These are phyloP conservation scores for Aureobasidium lini DNA, from an alignment of 2,329 filamentous ascomycete genomes.

Conservation along the genomic window DNA sequence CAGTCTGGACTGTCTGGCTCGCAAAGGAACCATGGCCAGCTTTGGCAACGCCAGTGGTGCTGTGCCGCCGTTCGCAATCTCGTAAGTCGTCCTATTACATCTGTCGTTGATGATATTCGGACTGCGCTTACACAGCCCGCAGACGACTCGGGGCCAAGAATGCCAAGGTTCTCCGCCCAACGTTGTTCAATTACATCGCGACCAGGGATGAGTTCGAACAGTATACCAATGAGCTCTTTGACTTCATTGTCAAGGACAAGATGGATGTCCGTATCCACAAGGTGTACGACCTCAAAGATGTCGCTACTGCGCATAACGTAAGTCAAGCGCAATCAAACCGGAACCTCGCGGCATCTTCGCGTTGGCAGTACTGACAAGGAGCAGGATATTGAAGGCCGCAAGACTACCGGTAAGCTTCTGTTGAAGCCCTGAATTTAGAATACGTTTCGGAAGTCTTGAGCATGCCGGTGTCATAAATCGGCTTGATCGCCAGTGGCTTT, in stretches of 20 bases:
- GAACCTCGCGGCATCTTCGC: not conserved
- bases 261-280: conserved; percentile 69
- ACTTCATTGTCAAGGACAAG: conserved; percentile 60
- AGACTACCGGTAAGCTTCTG: conserved; percentile 77
- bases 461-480: not conserved
- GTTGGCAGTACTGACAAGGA: not conserved
- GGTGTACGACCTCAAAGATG: conserved; percentile 67
- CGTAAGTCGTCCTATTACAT: conserved; percentile 43
- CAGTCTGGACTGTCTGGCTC: conserved; percentile 63
- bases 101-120: conserved; percentile 10
- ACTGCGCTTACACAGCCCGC: not conserved
- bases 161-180: conserved; percentile 66
- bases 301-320: conserved; percentile 59
- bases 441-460: not conserved
- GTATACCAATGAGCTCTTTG: conserved; percentile 66
- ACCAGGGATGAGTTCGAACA: conserved; percentile 63
- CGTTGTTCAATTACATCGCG: conserved; percentile 61
- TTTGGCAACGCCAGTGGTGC: conserved; percentile 79
- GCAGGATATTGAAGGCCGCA: conserved; percentile 69
- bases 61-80: conserved; percentile 60
- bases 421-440: conserved; percentile 43
- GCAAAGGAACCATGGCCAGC: conserved; percentile 69
- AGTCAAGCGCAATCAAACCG: conserved; percentile 15
- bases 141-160: conserved; percentile 64
- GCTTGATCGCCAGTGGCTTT: not conserved